A percentile compares a stretch with the other conserved stretches of the same genome.
Evolutionary conservation across 2,329 filamentous ascomycete genomes (phyloP).

Genomic region (Basipetospora chlamydospora): DNA sequence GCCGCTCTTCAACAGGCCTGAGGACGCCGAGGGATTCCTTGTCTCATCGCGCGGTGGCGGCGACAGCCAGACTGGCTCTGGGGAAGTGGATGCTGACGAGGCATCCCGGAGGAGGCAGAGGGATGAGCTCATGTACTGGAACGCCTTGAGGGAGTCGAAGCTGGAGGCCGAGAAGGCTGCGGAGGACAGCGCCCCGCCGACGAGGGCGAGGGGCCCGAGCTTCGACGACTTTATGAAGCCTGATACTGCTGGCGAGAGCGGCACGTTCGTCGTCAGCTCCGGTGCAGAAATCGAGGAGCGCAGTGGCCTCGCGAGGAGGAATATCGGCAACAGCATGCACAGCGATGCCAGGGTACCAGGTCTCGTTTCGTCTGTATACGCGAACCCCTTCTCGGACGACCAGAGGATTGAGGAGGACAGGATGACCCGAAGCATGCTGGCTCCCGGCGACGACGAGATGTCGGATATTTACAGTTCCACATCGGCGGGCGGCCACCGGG

Average conservation of each 20-base stretch:
- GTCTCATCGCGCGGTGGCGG: constrained; percentile 27
- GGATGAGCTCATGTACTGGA: constrained; percentile 54
- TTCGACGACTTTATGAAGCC: constrained; percentile 46
- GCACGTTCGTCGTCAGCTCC: constrained; percentile 43
- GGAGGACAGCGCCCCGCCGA: constrained; percentile 7
- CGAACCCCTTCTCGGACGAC: constrained; percentile 47
- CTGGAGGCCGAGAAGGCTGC: constrained; percentile 14
- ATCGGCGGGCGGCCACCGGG: constrained; percentile 22
- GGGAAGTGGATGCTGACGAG: constrained; percentile 50
- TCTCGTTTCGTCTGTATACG: constrained; percentile 19
- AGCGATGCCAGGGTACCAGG: background rate
- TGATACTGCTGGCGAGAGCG: constrained; percentile 35
- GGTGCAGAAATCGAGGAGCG: constrained; percentile 30
- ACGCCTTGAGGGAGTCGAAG: constrained; percentile 37
- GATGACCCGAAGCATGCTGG: constrained; percentile 18
- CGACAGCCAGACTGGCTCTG: constrained; percentile 26
- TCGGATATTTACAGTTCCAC: constrained; percentile 46
- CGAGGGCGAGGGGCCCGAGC: constrained; percentile 20
- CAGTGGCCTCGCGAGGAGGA: constrained; percentile 17
- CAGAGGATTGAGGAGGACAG: constrained; percentile 37
- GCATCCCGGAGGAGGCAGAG: constrained; percentile 45
- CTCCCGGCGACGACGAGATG: constrained; percentile 28
- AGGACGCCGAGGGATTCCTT: constrained; percentile 51
- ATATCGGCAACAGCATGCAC: background rate
- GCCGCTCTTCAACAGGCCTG: constrained; percentile 49